These are phyloP conservation scores for Epichloe festucae DNA, from an alignment of 2,329 filamentous ascomycete species.

Conservation along the genomic window DNA sequence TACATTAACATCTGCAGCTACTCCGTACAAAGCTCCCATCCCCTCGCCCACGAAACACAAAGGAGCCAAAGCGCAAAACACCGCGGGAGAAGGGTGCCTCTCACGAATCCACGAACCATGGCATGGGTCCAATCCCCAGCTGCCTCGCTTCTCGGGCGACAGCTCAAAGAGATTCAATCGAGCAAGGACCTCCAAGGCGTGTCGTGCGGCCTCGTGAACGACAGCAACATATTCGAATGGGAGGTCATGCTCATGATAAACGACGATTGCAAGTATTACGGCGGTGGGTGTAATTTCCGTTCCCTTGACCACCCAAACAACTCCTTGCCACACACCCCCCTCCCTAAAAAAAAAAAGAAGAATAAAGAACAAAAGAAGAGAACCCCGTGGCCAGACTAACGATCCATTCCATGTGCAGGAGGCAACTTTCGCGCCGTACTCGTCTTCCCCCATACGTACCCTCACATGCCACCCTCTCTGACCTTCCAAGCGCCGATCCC, in stretches of 20 bases:
- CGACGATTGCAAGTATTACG: slow-evolving; percentile 87
- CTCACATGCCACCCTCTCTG: slow-evolving; percentile 76
- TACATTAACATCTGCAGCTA: not conserved
- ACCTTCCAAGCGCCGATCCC: slow-evolving; percentile 71
- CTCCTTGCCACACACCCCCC: not conserved
- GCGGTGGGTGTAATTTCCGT: slow-evolving; percentile 44
- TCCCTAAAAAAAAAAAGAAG: no score
- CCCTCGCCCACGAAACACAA: not conserved
- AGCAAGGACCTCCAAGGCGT: slow-evolving; percentile 89
- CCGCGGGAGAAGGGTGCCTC: not conserved
- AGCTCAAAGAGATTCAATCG: slow-evolving; percentile 88
- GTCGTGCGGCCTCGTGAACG: slow-evolving; percentile 76
- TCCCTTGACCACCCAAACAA: no score
- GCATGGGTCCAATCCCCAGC: slow-evolving; percentile 40
- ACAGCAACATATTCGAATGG: slow-evolving; percentile 90
- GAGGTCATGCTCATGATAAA: slow-evolving; percentile 98
- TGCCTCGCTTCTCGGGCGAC: slow-evolving; percentile 62
- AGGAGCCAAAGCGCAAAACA: not conserved
- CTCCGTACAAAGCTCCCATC: not conserved
- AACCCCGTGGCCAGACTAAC: not conserved
- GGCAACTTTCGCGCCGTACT: slow-evolving; percentile 84
- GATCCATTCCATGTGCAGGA: slow-evolving; percentile 36
- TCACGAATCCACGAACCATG: slow-evolving; percentile 15
- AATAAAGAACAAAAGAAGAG: no score
- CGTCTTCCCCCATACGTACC: slow-evolving; percentile 74